Conservation (phyloP, 805 yeast species). For the Kodamaea neixiangensis region DNA sequence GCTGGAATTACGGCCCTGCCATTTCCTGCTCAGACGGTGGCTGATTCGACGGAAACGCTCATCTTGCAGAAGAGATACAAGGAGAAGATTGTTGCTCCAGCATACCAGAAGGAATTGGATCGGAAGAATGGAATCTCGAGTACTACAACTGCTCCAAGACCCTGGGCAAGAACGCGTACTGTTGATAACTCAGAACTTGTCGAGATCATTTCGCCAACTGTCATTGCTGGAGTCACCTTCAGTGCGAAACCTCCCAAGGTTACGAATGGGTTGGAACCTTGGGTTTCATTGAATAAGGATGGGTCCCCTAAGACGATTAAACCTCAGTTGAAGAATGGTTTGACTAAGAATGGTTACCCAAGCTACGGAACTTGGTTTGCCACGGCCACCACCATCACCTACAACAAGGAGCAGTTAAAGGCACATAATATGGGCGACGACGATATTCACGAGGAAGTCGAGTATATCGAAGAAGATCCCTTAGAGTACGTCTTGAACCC, state of each 20-base stretch:
- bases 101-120: conserved; percentile 26
- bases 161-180: conserved; percentile 73
- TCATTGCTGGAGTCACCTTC: conserved; percentile 63
- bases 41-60: conserved; percentile 15
- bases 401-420: conserved; percentile 60
- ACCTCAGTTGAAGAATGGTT: conserved; percentile 76
- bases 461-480: conserved; percentile 65
- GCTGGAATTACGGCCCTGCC: conserved; percentile 7
- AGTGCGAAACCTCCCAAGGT: conserved; percentile 70
- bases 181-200: conserved; percentile 33
- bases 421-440: conserved; percentile 73
- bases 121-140: conserved; percentile 6
- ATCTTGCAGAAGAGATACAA: conserved; percentile 26
- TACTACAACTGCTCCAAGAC: conserved; percentile 4
- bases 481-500: conserved; percentile 75
- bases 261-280: conserved; percentile 70
- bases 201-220: conserved; percentile 67
- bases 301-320: conserved; percentile 79
- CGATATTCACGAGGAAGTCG: conserved; percentile 57
- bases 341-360: conserved; percentile 65
- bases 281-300: conserved; percentile 76
- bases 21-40: conserved; percentile 7
- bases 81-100: conserved; percentile 32
- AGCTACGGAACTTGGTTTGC: conserved; percentile 77
- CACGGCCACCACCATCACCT: conserved; percentile 59